A percentile compares a stretch with the other conserved stretches of the same genome.
Conservation (phyloP, 768 basidiomycete genomes). For the Dacryopinax primogenitus region DNA sequence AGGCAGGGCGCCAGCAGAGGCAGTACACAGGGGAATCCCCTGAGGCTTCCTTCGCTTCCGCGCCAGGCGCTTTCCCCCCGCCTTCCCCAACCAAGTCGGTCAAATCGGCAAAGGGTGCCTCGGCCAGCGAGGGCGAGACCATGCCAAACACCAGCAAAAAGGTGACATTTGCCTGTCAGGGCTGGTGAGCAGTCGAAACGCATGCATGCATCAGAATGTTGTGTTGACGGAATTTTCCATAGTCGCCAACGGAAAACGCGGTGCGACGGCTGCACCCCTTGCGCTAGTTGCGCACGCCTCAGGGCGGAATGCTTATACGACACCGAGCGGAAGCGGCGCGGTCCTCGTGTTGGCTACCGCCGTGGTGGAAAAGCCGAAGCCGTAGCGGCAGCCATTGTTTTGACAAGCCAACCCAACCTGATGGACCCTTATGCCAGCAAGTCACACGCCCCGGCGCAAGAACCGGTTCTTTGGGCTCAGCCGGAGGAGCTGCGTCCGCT, state of each 20-base stretch:
- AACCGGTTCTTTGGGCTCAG: slow-evolving; percentile 4
- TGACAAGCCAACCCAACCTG: slow-evolving; percentile 1
- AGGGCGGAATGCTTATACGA: not conserved
- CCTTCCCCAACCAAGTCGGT: not conserved
- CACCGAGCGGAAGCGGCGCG: slow-evolving; percentile 6
- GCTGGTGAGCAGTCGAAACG: not conserved
- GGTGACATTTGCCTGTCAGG: slow-evolving; percentile 6
- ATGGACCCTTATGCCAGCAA: slow-evolving; percentile 3
- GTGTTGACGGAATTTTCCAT: not conserved
- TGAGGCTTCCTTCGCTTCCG: not conserved
- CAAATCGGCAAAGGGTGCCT: not conserved
- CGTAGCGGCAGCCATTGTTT: not conserved
- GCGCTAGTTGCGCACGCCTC: not conserved
- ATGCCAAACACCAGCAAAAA: not conserved
- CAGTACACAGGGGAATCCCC: not conserved
- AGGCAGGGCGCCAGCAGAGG: slow-evolving; percentile 1
- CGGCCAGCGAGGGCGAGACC: slow-evolving; percentile 1
- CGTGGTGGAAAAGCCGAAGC: slow-evolving; percentile 8
- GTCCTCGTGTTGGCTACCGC: slow-evolving; percentile 5
- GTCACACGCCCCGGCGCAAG: not conserved
- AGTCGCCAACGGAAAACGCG: slow-evolving; percentile 8
- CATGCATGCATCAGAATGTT: not conserved
- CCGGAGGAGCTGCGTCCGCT: slow-evolving; percentile 6
- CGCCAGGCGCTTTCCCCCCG: not conserved
- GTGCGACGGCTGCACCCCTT: slow-evolving; percentile 2